Conservation (phyloP, 345 rosid species). For the Acer saccharum region DNA sequence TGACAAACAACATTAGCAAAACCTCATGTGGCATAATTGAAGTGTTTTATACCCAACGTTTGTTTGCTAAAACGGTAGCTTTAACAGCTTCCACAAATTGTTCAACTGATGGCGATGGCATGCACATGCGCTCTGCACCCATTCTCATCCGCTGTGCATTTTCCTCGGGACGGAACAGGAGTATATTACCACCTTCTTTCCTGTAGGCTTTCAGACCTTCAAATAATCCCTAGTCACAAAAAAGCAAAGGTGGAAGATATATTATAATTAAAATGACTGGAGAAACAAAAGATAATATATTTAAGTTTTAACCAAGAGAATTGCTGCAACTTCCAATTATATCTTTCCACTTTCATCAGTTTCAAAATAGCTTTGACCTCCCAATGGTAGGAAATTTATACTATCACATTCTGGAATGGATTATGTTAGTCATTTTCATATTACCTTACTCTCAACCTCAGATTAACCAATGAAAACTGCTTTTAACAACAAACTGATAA, state of each 20-base stretch:
- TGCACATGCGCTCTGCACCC: slow-evolving; percentile 96
- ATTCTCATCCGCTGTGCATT: slow-evolving; percentile 78
- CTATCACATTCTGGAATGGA: not conserved
- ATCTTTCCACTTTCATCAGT: not conserved
- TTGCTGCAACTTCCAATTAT: not conserved
- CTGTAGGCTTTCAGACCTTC: slow-evolving; percentile 96
- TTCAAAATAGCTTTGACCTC: not conserved
- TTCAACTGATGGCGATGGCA: slow-evolving; percentile 85
- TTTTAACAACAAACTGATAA: not conserved
- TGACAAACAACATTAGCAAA: slow-evolving; percentile 8
- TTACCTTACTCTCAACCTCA: not conserved
- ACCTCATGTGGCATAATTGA: not conserved
- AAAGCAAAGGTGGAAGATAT: not conserved
- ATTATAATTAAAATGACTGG: not conserved
- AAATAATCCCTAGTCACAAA: slow-evolving; percentile 67
- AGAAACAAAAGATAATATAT: not conserved
- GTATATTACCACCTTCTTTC: slow-evolving; percentile 66
- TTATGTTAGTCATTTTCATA: not conserved
- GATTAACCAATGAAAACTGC: not conserved
- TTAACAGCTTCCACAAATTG: slow-evolving; percentile 92
- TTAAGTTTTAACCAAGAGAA: not conserved
- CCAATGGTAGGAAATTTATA: not conserved
- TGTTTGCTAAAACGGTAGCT: slow-evolving; percentile 85
- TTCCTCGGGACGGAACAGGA: slow-evolving; percentile 91
- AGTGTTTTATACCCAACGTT: slow-evolving; percentile 69